These are phyloP conservation scores for Aurinia saxatilis DNA, from an alignment of 345 rosid genomes.

Conservation along the genomic window DNA sequence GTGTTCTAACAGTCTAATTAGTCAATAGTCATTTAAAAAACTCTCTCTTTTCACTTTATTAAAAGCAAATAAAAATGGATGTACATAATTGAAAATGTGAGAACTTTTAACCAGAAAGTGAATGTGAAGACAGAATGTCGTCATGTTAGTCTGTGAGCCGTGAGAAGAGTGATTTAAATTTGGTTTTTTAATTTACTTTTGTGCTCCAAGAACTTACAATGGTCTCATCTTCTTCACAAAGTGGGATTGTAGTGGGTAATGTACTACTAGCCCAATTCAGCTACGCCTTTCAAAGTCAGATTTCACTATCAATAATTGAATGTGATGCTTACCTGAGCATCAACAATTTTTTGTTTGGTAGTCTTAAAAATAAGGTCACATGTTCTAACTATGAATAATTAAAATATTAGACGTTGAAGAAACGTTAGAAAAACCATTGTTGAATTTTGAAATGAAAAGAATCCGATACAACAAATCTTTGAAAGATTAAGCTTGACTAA, in stretches of 20 bases:
- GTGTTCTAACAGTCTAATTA: background rate
- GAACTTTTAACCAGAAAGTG: conserved; percentile 18
- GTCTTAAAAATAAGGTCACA: background rate
- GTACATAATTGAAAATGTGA: background rate
- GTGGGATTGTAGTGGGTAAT: conserved; percentile 13
- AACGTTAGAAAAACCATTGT: background rate
- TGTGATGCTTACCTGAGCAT: conserved; percentile 6
- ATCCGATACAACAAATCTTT: too few relatives aligned
- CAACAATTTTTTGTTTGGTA: background rate
- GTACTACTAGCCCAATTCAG: background rate
- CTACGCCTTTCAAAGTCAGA: conserved; percentile 2
- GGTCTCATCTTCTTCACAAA: conserved; percentile 21
- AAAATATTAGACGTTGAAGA: background rate
- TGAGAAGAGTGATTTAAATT: conserved; percentile 8
- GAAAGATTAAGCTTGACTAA: background rate
- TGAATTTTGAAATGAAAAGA: background rate
- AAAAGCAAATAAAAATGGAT: background rate
- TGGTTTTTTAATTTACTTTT: conserved; percentile 1
- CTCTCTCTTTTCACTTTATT: conserved; percentile 17
- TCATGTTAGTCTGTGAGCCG: conserved; percentile 4
- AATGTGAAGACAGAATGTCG: conserved; percentile 30
- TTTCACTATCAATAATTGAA: background rate
- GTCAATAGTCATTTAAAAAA: conserved; percentile 2
- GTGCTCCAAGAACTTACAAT: background rate
- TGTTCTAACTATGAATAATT: background rate